phyloP scores from a whole-genome alignment of 345 rosid species.

The Linum tenue region DNA sequence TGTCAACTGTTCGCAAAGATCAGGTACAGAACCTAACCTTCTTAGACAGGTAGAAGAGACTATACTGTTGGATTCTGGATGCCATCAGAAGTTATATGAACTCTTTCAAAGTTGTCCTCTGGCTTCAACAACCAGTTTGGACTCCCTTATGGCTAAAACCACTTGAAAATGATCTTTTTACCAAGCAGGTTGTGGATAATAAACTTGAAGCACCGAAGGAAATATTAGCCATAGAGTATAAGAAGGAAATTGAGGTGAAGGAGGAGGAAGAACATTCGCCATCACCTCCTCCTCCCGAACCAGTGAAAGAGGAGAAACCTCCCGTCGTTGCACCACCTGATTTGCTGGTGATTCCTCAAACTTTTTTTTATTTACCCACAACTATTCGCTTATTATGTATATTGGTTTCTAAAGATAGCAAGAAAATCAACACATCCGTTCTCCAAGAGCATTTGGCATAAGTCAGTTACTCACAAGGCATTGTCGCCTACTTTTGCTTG shows the following conservation, averaged over 20 bases:
- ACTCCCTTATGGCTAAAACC: neutral
- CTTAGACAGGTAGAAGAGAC: too few species aligned
- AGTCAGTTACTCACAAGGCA: slow-evolving; percentile 1
- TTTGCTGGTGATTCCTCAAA: slow-evolving; percentile 46
- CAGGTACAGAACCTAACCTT: slow-evolving; percentile 38
- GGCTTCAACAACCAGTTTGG: neutral
- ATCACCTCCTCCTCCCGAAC: slow-evolving; percentile 52
- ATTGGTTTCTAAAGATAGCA: neutral
- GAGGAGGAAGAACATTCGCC: slow-evolving; percentile 45
- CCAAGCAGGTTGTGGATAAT: slow-evolving; percentile 26
- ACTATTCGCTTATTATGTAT: neutral
- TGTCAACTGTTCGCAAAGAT: slow-evolving; percentile 48
- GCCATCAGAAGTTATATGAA: neutral
- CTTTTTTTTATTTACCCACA: neutral
- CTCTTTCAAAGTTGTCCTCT: neutral
- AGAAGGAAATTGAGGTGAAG: slow-evolving; percentile 39
- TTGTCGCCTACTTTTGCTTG: slow-evolving; percentile 11
- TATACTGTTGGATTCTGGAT: too few species aligned
- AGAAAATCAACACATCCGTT: neutral
- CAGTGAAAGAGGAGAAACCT: slow-evolving; percentile 42
- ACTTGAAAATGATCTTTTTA: neutral
- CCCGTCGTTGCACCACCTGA: slow-evolving; percentile 66
- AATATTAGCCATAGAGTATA: slow-evolving; percentile 68
- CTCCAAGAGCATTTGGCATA: slow-evolving; percentile 1
- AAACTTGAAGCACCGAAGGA: slow-evolving; percentile 65